Evolutionary conservation across 2,329 filamentous ascomycete species (phyloP).

Genomic region (Huntiella abstrusa): DNA sequence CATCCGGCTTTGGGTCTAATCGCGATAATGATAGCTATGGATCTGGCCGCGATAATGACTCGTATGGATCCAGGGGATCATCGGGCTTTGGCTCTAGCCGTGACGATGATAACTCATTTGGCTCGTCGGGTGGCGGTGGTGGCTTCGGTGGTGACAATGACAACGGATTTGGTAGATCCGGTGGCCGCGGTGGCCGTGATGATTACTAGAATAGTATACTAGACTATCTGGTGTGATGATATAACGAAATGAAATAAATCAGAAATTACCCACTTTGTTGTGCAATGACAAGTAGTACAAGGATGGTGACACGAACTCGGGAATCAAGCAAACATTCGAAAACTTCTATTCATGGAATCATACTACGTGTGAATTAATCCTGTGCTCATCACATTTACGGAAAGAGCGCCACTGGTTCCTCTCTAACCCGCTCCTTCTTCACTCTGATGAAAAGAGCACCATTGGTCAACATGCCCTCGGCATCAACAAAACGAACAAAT

Average conservation of each 20-base stretch:
- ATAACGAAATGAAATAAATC: too few species aligned
- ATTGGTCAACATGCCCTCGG: conserved; percentile 42
- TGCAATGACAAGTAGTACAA: background rate
- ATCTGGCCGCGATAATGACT: conserved; percentile 11
- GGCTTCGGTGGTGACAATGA: conserved; percentile 12
- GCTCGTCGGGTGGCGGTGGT: conserved; percentile 14
- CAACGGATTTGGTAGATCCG: too few species aligned
- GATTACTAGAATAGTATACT: too few species aligned
- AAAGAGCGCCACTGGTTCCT: background rate
- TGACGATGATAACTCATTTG: conserved; percentile 12
- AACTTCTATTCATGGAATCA: too few species aligned
- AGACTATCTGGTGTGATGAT: too few species aligned
- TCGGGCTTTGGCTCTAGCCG: too few species aligned
- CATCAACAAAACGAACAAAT: conserved; percentile 57
- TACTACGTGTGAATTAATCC: background rate
- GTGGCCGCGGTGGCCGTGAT: background rate
- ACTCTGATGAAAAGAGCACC: conserved; percentile 60
- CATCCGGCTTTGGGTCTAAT: too few species aligned
- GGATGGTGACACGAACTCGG: too few species aligned
- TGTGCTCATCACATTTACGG: background rate
- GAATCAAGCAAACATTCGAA: too few species aligned
- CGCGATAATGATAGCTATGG: conserved; percentile 8
- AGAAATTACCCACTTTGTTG: background rate
- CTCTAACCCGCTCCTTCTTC: conserved; percentile 31
- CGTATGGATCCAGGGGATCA: too few species aligned